Conservation (phyloP, 345 rosid species). For the Eucalyptus sp. region DNA sequence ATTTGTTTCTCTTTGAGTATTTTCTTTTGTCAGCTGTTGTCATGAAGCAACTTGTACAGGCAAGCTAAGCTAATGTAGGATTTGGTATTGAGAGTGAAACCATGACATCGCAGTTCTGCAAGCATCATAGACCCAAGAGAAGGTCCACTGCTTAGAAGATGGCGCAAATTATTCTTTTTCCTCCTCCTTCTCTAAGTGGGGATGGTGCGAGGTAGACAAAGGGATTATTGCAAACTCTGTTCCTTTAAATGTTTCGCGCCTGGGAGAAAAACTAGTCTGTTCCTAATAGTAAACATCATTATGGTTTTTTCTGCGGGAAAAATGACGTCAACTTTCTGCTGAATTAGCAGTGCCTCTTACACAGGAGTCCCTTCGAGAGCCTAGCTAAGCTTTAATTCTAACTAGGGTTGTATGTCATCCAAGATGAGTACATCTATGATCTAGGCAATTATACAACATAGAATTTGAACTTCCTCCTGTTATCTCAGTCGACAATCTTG, state of each 20-base stretch:
- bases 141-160: neutral
- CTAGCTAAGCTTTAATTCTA: neutral
- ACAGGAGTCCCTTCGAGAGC: neutral
- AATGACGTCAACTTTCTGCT: neutral
- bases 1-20: slow-evolving; percentile 15
- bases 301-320: neutral
- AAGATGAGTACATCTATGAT: neutral
- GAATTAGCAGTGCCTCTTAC: neutral
- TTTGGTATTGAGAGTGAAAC: neutral
- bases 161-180: neutral
- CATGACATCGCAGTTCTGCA: neutral
- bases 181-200: neutral
- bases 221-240: neutral
- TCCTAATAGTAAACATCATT: neutral
- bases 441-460: neutral
- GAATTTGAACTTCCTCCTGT: neutral
- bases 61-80: neutral
- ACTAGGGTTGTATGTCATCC: neutral
- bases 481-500: neutral
- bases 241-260: neutral
- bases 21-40: slow-evolving; percentile 6
- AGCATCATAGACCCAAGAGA: neutral
- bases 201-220: neutral
- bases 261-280: neutral
- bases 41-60: slow-evolving; percentile 29